Evolutionary conservation across 73 alveolate genomes (phyloP), one percentile per base, ranked within the genome.

Genomic region (Tetrahymena malaccensis): DNA sequence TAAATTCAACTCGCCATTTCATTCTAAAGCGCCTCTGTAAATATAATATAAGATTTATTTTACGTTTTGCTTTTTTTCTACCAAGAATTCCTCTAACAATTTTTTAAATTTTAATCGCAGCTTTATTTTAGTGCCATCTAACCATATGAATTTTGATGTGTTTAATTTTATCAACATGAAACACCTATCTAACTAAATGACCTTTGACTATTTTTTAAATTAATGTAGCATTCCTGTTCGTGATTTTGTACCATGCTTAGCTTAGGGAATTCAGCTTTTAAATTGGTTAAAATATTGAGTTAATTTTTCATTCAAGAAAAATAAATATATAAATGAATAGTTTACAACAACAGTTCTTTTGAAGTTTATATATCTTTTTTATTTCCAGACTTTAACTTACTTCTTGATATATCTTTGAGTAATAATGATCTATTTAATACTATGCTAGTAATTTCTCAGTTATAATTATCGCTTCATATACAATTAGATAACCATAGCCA

Each of bases 121-220:
- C 97, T 55, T 93, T 97, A 40, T 94, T 94, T 27, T 83, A 56
- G 31, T 89, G 94, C 43, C 94, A 43, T 21, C 93, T 89, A 22
- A 70, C 94, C 58, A 94, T 97, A 83, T 96, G 96, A 35, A 96
- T 84, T 31, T 55, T 17, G 3, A 97, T 97, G 94, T 85, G 83
- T 4, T 85, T 94, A 40, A 97, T 94, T 21, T 93, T 43, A 34
- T 93, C 57, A 19, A 83, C 34, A 93, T 96, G 94, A 44, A 95
- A 94, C 31, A 93, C 85, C 31, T 94, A 95, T 93, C 98, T 96
- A 13, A 85, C 96, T 70, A 93, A 58, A 85, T 44, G 94, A 34
- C 99, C 99, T 95, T 97, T 97, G 95, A 95, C 93, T 25, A 95
- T 93, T 35, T 97, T 96, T 85, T 97, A 95, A 17, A 96, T 96